Percentiles rank a stretch among this genome's conserved stretches.
phyloP scores from a whole-genome alignment of 2,329 filamentous ascomycete species.

The Macrophomina pseudophaseolina region DNA sequence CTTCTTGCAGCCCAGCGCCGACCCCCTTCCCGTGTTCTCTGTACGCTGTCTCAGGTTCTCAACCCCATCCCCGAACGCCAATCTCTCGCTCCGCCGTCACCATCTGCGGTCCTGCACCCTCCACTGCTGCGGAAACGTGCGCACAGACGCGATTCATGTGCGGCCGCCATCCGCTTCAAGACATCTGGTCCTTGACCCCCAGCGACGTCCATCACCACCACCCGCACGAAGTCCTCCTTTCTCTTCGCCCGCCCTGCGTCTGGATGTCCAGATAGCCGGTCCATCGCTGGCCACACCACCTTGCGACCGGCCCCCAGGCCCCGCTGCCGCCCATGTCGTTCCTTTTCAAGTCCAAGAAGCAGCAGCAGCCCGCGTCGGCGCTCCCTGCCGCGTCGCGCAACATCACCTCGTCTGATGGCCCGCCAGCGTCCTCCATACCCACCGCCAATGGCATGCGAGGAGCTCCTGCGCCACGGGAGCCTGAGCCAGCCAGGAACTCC shows the following conservation, averaged over 20 bases:
- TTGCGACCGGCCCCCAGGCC: constrained; percentile 21
- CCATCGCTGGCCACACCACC: constrained; percentile 20
- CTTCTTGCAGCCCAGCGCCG: constrained; percentile 22
- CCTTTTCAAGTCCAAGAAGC: constrained; percentile 56
- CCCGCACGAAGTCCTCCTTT: constrained; percentile 14
- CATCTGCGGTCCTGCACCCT: background rate
- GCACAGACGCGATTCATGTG: constrained; percentile 23
- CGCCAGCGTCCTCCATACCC: constrained; percentile 47
- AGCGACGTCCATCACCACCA: constrained; percentile 7
- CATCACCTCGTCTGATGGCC: constrained; percentile 61
- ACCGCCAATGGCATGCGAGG: constrained; percentile 53
- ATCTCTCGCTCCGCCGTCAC: constrained; percentile 11
- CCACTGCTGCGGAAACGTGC: constrained; percentile 15
- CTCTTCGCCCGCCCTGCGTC: constrained; percentile 22
- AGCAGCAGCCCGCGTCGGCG: constrained; percentile 44
- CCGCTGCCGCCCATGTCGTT: constrained; percentile 52
- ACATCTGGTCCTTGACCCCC: constrained; percentile 26
- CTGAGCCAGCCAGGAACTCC: constrained; percentile 43
- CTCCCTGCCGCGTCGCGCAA: constrained; percentile 62
- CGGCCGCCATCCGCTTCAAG: constrained; percentile 21
- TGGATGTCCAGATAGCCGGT: constrained; percentile 26
- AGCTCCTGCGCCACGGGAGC: constrained; percentile 1
- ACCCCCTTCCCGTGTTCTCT: constrained; percentile 21
- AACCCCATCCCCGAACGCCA: constrained; percentile 16
- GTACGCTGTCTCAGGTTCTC: constrained; percentile 21